Evolutionary conservation across 129 eudicot species (phyloP), one percentile per base, ranked within the genome.

Genomic region (Silybum marianum): DNA sequence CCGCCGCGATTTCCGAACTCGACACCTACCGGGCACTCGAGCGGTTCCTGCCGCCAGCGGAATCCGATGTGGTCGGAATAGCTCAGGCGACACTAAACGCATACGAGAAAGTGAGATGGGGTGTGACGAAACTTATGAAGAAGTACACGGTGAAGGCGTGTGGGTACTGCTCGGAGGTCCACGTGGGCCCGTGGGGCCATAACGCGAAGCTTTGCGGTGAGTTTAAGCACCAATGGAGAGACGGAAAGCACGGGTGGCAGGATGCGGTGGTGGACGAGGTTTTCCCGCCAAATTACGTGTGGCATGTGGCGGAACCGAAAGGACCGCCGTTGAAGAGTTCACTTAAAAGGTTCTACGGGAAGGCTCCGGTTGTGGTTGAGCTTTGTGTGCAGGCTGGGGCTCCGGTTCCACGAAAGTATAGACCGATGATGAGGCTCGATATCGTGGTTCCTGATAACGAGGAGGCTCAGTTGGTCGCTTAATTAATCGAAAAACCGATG

Each of bases 111-210:
- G 97, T 93, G 28, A 85, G 76, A 73, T 72, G 88, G 90, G 99
- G 99, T 13, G 93, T 96, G 86, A 86, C 72, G 77, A 93, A 88
- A 86, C 81, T 96, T 75, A 91, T 91, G 99, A 85, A 26, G 76
- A 93, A 91, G 85, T 96, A 96, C 76, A 83, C 87, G 0, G 97
- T 93, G 83, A 96, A 96, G 83, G 99, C 98, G 7, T 96, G 99
- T 80, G 99, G 99, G 60, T 96, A 96, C 75, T 96, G 99, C 80
- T 77, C 97, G 0, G 99, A 96, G 87, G 96, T 96, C 81, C 99
- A 96, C 19, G 98, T 96, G 85, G 99, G 99, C n/a, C 99, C 99
- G 9, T 93, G 98, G 97, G 99, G 99, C 51, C 99, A 96, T 82
- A 87, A 96, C 58, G 99, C 89, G 6, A 96, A 93, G 88, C 98